These are phyloP conservation scores for Venturia aucupariae DNA, from an alignment of 2,329 filamentous ascomycete species.

Conservation along the genomic window DNA sequence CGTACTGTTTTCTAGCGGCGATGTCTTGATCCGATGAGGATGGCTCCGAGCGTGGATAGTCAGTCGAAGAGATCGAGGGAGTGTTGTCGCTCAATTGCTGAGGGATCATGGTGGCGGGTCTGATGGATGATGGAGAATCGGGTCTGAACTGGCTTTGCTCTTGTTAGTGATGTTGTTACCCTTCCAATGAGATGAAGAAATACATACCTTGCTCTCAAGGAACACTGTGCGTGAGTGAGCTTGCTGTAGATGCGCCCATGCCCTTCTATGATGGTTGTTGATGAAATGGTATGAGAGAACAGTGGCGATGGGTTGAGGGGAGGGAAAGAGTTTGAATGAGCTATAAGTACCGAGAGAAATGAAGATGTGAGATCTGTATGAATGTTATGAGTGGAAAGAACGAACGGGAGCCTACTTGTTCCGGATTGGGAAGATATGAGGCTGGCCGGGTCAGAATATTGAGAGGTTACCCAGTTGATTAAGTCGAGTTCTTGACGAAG, in stretches of 20 bases:
- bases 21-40: neutral
- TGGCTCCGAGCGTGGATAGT: neutral
- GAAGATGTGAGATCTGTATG: neutral
- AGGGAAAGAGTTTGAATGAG: neutral
- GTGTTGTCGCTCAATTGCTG: neutral
- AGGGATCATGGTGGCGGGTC: neutral
- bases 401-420: neutral
- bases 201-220: neutral
- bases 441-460: neutral
- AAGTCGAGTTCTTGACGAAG: neutral
- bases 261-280: neutral
- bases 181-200: neutral
- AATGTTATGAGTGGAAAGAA: conserved; percentile 4
- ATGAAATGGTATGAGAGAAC: neutral
- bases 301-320: neutral
- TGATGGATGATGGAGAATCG: neutral
- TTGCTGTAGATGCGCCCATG: neutral
- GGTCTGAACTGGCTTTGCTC: neutral
- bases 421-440: neutral
- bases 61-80: neutral
- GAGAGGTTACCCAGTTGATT: neutral
- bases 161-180: neutral
- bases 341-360: neutral
- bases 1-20: neutral
- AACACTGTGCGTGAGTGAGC: neutral